phyloP scores from a whole-genome alignment of 768 basidiomycete genomes.

The Cystofilobasidium bisporidii region DNA sequence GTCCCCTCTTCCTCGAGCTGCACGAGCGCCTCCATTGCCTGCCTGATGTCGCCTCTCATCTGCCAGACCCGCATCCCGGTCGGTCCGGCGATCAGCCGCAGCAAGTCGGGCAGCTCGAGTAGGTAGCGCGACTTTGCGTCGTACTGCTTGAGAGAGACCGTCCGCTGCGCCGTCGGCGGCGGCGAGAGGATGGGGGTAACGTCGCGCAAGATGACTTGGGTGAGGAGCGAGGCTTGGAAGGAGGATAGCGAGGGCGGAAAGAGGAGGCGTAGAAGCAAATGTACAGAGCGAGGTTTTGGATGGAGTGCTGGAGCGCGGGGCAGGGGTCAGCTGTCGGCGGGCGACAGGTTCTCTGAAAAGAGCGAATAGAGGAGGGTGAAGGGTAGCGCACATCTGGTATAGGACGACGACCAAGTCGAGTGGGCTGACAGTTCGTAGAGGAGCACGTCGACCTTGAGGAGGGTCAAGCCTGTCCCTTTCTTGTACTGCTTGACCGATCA shows the following conservation, averaged over 20 bases:
- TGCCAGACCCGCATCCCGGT: neutral
- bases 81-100: neutral
- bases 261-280: conserved; percentile 43
- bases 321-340: neutral
- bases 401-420: conserved; percentile 49
- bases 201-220: conserved; percentile 83
- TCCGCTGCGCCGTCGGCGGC: conserved; percentile 36
- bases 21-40: conserved; percentile 6
- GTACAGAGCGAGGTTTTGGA: neutral
- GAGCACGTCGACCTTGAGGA: conserved; percentile 52
- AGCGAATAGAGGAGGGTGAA: conserved; percentile 37
- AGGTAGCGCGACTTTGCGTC: conserved; percentile 14
- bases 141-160: conserved; percentile 5
- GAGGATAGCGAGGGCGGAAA: conserved; percentile 53
- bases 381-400: conserved; percentile 31
- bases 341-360: no score
- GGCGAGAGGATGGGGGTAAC: conserved; percentile 70
- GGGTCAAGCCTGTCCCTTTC: conserved; percentile 39
- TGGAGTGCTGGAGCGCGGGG: neutral
- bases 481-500: neutral
- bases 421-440: conserved; percentile 65
- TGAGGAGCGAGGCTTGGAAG: conserved; percentile 56
- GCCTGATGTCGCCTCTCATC: neutral
- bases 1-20: neutral
- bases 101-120: conserved; percentile 7